phyloP scores from a whole-genome alignment of 2,329 filamentous ascomycete species.

The Paracamarosporium sp. region DNA sequence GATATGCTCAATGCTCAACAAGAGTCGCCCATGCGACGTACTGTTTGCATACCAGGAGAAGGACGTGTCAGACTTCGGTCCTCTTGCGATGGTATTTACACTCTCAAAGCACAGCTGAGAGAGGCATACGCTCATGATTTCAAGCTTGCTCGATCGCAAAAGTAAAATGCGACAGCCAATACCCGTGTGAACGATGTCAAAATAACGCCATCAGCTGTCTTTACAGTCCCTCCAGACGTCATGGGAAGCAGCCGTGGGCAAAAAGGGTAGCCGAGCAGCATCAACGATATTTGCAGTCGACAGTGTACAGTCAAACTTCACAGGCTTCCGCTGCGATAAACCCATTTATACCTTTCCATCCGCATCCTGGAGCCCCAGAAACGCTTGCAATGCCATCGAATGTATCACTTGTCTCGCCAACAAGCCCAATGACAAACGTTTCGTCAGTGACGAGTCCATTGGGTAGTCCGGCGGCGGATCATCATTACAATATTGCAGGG shows the following conservation, averaged over 20 bases:
- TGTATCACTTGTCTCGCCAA: background rate
- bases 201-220: background rate
- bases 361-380: background rate
- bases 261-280: background rate
- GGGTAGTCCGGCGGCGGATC: background rate
- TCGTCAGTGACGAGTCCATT: background rate
- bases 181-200: background rate
- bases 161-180: conserved; percentile 1
- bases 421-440: background rate
- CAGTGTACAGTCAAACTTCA: background rate
- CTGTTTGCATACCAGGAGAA: background rate
- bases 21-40: background rate
- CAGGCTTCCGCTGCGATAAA: background rate
- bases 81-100: background rate
- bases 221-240: conserved; percentile 2
- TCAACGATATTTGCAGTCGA: background rate
- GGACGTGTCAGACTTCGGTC: background rate
- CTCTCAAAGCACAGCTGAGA: background rate
- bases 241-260: conserved; percentile 8
- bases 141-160: conserved; percentile 6
- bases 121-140: background rate
- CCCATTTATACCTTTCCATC: background rate
- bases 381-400: background rate
- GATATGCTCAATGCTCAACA: background rate
- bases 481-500: background rate